Evolutionary conservation across 495 filamentous ascomycete species (phyloP), one percentile per base, ranked within the genome.

Genomic region (Hypoxylon rickii): DNA sequence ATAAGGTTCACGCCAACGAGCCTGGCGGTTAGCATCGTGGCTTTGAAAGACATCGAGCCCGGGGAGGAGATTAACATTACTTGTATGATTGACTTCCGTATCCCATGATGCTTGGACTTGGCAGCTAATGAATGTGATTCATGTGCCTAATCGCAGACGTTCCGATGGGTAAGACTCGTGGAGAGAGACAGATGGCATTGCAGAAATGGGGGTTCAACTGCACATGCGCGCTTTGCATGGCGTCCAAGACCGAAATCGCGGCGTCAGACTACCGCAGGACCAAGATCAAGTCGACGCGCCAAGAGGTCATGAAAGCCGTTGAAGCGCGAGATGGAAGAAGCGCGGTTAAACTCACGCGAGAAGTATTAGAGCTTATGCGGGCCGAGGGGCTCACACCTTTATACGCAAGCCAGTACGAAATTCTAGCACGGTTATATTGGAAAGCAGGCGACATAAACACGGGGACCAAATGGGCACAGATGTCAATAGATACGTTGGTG

Each of bases 21-120:
- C 18, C 52, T 74, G 26, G 60, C 62, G 0, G 69, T 70, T 31
- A 71, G 63, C 38, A 53, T 75, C 7, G 66, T 61, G 2, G 74
- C 70, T 3, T 32, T 60, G 5, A 42, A 51, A 26, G 71, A 74
- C 48, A 73, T 76, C n/a, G 58, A 71, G 38, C 46, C 64, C 0
- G 74, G 73, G 21, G 70, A 76, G 7, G 75, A 78, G 48, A 69
- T 78, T 18, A 48, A 42, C 7, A 73, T 73, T 41, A 73, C 70
- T 40, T 76, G 71, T 74, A 55, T 39, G 70, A 18, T n/a, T 6
- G 2, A 19, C 18, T 43, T 17, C 18, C 16, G 1, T 37, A 12
- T 7, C 18, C 11, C 11, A n/a, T 43, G 2, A 20, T 10, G 51
- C 22, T n/a, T 8, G 13, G 7, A 7, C 21, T 6, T 18, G 7